A percentile compares a stretch with the other conserved stretches of the same genome.
Conservation (phyloP, 192 early-diverging fungal species). For the Backusella tarrabulga region DNA sequence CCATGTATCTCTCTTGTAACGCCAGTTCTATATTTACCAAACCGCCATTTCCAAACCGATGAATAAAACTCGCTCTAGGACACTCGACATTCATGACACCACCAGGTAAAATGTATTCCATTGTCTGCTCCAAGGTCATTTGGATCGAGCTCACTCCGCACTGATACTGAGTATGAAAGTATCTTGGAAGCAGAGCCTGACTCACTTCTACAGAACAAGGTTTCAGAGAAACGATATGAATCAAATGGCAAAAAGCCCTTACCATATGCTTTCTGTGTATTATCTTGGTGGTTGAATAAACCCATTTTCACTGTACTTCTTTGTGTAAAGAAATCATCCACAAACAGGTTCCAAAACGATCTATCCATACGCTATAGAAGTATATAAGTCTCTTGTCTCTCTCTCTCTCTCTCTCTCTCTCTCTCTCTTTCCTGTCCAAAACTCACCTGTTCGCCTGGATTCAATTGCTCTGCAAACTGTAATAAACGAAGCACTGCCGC, state of each 20-base stretch:
- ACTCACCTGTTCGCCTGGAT: constrained; percentile 27
- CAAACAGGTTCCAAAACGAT: constrained; percentile 25
- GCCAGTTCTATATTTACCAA: constrained; percentile 3
- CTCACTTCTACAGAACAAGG: constrained; percentile 2
- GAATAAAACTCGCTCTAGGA: constrained; percentile 22
- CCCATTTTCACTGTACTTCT: constrained; percentile 20
- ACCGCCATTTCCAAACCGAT: constrained; percentile 20
- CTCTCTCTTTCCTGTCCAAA: too few species aligned
- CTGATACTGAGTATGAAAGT: constrained; percentile 25
- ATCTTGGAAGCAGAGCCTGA: constrained; percentile 18
- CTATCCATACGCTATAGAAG: constrained; percentile 9
- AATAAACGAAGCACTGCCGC: constrained; percentile 24
- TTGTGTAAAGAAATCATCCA: constrained; percentile 24
- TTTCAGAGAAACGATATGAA: neutral
- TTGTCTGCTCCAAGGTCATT: constrained; percentile 24
- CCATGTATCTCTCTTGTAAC: too few species aligned
- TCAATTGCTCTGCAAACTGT: constrained; percentile 29
- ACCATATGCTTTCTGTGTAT: constrained; percentile 1
- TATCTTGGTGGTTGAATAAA: neutral
- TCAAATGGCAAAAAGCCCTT: neutral
- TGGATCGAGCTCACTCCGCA: constrained; percentile 18
- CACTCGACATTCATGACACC: constrained; percentile 25
- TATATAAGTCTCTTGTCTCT: too few species aligned
- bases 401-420: too few species aligned
- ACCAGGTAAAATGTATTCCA: constrained; percentile 22